These are phyloP conservation scores for Hypoxylon sp. DNA, from an alignment of 2,329 filamentous ascomycete genomes.

Conservation along the genomic window DNA sequence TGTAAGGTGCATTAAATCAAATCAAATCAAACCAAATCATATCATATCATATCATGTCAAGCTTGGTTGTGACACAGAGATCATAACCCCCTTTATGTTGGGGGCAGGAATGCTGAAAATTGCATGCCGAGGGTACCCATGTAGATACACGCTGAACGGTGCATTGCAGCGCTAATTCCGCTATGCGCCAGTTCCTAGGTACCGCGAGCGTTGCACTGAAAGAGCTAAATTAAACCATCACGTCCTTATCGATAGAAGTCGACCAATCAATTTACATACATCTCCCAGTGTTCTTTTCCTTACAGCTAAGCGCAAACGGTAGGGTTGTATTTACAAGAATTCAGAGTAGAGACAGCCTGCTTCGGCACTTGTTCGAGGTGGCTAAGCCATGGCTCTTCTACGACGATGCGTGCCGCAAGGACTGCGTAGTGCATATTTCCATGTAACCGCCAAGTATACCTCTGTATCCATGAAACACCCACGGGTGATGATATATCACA, in stretches of 20 bases:
- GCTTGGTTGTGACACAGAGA: background rate
- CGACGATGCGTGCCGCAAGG: background rate
- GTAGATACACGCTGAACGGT: background rate
- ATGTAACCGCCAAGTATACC: too few species aligned
- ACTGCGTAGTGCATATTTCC: background rate
- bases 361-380: slow-evolving; percentile 11
- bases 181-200: background rate
- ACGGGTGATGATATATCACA: background rate
- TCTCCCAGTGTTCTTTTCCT: background rate
- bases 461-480: slow-evolving; percentile 11
- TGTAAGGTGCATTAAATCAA: background rate
- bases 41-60: background rate
- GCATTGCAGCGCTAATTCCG: background rate
- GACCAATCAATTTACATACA: background rate
- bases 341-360: background rate
- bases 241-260: background rate
- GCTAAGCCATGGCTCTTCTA: background rate
- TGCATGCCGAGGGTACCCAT: background rate
- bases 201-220: background rate
- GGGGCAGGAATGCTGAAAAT: background rate
- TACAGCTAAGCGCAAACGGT: background rate
- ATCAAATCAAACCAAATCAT: background rate
- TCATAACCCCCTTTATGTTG: background rate
- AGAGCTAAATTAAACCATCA: background rate
- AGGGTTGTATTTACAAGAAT: background rate